Evolutionary conservation across 2,329 filamentous ascomycete genomes (phyloP), one percentile per base, ranked within the genome.

Genomic region (Clonostachys solani): DNA sequence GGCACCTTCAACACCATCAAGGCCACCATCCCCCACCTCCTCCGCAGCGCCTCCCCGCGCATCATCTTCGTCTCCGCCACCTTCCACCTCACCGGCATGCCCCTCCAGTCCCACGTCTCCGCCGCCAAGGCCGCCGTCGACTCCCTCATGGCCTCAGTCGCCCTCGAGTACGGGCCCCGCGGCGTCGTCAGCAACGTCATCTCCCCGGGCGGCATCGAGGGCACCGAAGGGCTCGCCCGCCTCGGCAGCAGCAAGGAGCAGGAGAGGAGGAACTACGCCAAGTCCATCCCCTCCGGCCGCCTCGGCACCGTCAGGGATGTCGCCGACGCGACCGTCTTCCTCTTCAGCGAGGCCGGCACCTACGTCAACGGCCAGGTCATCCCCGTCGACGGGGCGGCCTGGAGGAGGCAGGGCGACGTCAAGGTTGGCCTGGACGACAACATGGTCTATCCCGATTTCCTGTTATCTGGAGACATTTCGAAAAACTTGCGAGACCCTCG

Each of bases 1-100:
- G 94, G 94, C 33, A 95, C 89, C 15, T 99, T 88, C 72, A 95
- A 97, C 72, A 96, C 91, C 4, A 77, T 96, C 60, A 97, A 97
- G 71, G 91, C 92, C 5, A 94, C 90, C 1, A 72, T 96, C 34
- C 89, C 90, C 0, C 79, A 95, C 59, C 80, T 99, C 4, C 68
- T 90, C 12, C 77, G 82, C 56, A 95, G 90, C n/a, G 84, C 87
- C 2, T 55, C 57, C 42, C 91, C 92, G 10, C 84, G 92, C 49
- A 91, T 97, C 60, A 81, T 96, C 59, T 95, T 92, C 65, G 80
- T 97, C 51, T 94, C 87, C 41, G 92, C 92, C 5, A 92, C 89
- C 2, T 86, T 97, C 58, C 92, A 97, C 71, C 96, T 92, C 71
- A 86, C 87, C 1, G 91, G 90, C 36, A 82, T 86, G 66, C 86